Percentiles rank a stretch among this genome's conserved stretches.
phyloP scores from a whole-genome alignment of 495 filamentous ascomycete genomes.

The Trypethelium eluteriae region DNA sequence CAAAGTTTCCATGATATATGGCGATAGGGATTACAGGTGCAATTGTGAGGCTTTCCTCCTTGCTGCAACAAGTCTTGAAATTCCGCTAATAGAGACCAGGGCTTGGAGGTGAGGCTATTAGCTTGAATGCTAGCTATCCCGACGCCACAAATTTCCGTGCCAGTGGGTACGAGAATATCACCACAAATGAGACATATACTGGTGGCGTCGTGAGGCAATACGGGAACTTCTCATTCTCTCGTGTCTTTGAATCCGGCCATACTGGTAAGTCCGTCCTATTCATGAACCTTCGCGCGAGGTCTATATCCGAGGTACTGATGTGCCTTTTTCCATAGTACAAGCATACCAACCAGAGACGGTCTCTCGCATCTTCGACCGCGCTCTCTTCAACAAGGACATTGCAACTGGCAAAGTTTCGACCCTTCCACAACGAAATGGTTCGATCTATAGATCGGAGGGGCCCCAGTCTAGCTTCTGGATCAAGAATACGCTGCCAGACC shows the following conservation, averaged over 20 bases:
- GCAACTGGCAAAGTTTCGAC: constrained; percentile 26
- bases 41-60: neutral
- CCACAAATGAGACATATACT: constrained; percentile 21
- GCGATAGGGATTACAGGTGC: constrained; percentile 47
- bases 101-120: constrained; percentile 27
- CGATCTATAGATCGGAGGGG: constrained; percentile 20
- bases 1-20: constrained; percentile 37
- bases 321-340: constrained; percentile 14
- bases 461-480: constrained; percentile 23
- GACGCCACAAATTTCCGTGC: constrained; percentile 17
- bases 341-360: constrained; percentile 31
- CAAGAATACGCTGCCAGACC: constrained; percentile 23
- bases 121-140: constrained; percentile 20
- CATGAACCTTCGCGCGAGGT: too few species aligned
- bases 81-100: constrained; percentile 11
- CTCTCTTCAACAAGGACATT: constrained; percentile 31
- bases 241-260: constrained; percentile 28
- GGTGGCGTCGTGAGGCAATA: constrained; percentile 29
- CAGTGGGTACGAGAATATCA: constrained; percentile 26
- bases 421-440: neutral
- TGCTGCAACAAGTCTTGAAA: neutral
- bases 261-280: neutral
- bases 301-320: constrained; percentile 5
- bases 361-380: constrained; percentile 34
- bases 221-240: constrained; percentile 28